phyloP scores from a whole-genome alignment of 2,329 filamentous ascomycete species.

The Xylaria arbuscula region DNA sequence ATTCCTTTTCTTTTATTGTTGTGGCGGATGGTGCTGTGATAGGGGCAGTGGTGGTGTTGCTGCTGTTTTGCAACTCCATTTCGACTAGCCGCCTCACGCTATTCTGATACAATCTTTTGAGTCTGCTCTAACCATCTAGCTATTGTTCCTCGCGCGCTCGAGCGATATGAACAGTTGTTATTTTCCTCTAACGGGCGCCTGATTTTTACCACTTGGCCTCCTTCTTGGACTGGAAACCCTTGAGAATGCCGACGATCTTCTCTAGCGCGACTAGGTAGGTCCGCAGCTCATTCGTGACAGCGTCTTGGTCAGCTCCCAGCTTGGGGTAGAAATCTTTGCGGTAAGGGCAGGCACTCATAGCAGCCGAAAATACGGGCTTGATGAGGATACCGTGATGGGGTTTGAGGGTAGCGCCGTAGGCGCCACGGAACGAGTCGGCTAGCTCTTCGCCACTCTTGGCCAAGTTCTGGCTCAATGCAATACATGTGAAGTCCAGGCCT shows the following conservation, averaged over 20 bases:
- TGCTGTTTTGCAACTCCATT: slow-evolving; percentile 4
- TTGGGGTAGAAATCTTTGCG: slow-evolving; percentile 93
- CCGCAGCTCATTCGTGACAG: slow-evolving; percentile 72
- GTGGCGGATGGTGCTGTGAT: background rate
- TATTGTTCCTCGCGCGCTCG: background rate
- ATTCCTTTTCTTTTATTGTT: slow-evolving; percentile 4
- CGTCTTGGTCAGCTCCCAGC: slow-evolving; percentile 74
- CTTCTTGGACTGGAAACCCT: slow-evolving; percentile 65
- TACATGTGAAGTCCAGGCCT: slow-evolving; percentile 92
- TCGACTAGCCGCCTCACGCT: background rate
- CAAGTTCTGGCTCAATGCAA: slow-evolving; percentile 83
- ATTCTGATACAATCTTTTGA: slow-evolving; percentile 5
- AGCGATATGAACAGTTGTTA: background rate
- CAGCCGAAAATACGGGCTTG: slow-evolving; percentile 91
- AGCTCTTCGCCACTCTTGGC: slow-evolving; percentile 78
- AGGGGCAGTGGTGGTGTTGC: background rate
- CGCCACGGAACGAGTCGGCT: slow-evolving; percentile 83
- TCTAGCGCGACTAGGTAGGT: slow-evolving; percentile 82
- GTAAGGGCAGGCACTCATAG: slow-evolving; percentile 94
- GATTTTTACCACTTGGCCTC: slow-evolving; percentile 69
- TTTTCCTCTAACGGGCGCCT: background rate
- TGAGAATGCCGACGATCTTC: slow-evolving; percentile 80
- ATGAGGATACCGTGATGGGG: slow-evolving; percentile 89
- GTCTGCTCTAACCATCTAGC: slow-evolving; percentile 13
- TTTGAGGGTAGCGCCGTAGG: slow-evolving; percentile 89